Base-by-base conservation (phyloP, 768 basidiomycete genomes). In the Tricholoma hemisulphureum region DNA sequence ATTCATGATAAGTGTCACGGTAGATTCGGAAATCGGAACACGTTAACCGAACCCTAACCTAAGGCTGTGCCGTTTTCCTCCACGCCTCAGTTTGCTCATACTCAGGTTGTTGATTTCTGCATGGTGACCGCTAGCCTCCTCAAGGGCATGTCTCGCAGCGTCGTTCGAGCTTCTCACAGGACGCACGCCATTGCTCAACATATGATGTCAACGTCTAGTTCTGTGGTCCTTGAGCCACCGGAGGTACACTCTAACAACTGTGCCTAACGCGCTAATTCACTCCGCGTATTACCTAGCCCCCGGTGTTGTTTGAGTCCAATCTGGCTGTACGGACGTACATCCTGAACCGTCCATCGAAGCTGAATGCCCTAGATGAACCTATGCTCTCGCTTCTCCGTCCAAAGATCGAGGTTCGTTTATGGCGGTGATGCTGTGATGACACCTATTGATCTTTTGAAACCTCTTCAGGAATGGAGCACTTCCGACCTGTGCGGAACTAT, bases 331-430 rank as follows among this genome's bases (percentile, higher is more conserved):
- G 93, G 58, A 84, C 81, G 21, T 94, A 88, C 66, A 79, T 83
- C 39, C 83, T 98, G 53, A 96, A 97, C 66, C 81, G 95, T 54
- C 84, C 90, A 0, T 70, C 69, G 58, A 91, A 91, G 71, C 79
- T 91, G 31, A 98, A 98, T 75, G 85, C 92, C 2, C 80, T 98
- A 55, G 84, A 92, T 69, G 76, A 81, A 37, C 77, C 82, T 34
- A 96, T 97, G 93, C 82, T 97, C 26, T 69, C 81, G 26, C 63
- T 83, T 7, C 75, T 98, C 16, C 77, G 82, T 14, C 81, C 85
- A 2, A 87, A 91, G 70, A 82, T 98, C 48, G 84, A 91, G 78
- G 95, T 92, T 63, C 54, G 81, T 56, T 8, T 50, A 52, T 28
- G 46, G 46, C 41, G 26, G 28, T 46, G 32, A 34, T 43, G 13